A percentile compares a stretch with the other conserved stretches of the same genome.
phyloP scores from a whole-genome alignment of 2,329 filamentous ascomycete species.

The Scortechinia acanthostroma region DNA sequence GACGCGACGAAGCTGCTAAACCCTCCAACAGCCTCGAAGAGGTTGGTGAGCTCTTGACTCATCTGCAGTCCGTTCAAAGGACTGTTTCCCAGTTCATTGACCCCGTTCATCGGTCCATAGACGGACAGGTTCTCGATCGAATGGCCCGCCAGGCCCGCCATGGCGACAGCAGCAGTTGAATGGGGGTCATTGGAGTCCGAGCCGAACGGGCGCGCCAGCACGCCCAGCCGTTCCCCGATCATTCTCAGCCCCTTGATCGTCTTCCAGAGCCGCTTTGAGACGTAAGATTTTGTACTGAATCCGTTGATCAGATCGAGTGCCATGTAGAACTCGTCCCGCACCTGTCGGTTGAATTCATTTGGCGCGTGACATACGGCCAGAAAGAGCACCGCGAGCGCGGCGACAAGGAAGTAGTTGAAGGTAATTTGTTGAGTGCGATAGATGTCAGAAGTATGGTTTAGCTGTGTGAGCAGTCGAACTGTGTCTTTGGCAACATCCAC shows the following conservation, averaged over 20 bases:
- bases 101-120: constrained; percentile 27
- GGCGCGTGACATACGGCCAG: constrained; percentile 59
- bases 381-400: constrained; percentile 55
- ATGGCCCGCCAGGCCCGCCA: constrained; percentile 59
- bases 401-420: constrained; percentile 63
- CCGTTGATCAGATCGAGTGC: constrained; percentile 56
- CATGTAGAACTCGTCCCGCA: constrained; percentile 63
- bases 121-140: constrained; percentile 47
- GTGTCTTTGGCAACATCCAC: constrained; percentile 61
- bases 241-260: constrained; percentile 57
- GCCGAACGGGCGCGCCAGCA: constrained; percentile 15
- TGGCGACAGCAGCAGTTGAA: constrained; percentile 54
- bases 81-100: constrained; percentile 34
- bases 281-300: constrained; percentile 51
- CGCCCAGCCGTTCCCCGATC: constrained; percentile 50
- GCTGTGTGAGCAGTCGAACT: constrained; percentile 47
- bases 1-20: constrained; percentile 28
- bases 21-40: constrained; percentile 57
- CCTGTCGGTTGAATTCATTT: constrained; percentile 46
- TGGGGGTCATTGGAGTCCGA: constrained; percentile 41
- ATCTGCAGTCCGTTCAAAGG: constrained; percentile 51
- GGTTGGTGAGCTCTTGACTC: constrained; percentile 48
- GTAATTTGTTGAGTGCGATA: constrained; percentile 56
- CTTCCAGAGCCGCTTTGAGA: constrained; percentile 56
- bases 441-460: constrained; percentile 55